Evolutionary conservation across 805 yeast genomes (phyloP).

Genomic region (Saccharomycopsis fermentans): DNA sequence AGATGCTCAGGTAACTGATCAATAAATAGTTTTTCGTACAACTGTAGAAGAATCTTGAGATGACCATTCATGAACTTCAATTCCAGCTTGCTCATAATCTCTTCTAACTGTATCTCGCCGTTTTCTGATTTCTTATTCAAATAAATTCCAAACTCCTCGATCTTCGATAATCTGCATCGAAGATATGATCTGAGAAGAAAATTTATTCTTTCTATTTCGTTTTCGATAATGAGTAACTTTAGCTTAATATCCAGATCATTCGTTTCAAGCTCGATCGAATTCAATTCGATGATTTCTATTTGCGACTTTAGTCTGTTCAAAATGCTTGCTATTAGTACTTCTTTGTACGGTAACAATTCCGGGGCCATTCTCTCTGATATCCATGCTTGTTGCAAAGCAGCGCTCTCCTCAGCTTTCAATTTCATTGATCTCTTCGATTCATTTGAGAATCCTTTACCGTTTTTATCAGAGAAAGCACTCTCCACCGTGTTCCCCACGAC

Average conservation of each 20-base stretch:
- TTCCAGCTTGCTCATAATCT: slow-evolving; percentile 50
- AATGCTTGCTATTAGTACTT: slow-evolving; percentile 45
- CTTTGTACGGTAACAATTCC: slow-evolving; percentile 70
- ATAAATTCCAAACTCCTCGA: slow-evolving; percentile 58
- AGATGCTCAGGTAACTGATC: slow-evolving; percentile 55
- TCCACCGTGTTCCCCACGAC: slow-evolving; percentile 20
- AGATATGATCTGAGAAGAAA: slow-evolving; percentile 74
- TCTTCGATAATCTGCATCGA: slow-evolving; percentile 63
- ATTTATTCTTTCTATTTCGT: slow-evolving; percentile 81
- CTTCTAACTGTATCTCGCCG: slow-evolving; percentile 25
- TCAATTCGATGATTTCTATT: slow-evolving; percentile 65
- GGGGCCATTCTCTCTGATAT: slow-evolving; percentile 79
- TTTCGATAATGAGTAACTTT: slow-evolving; percentile 75
- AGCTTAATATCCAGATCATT: slow-evolving; percentile 60
- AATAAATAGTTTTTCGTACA: slow-evolving; percentile 61
- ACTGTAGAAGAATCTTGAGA: slow-evolving; percentile 47
- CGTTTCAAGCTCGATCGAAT: slow-evolving; percentile 66
- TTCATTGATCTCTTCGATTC: slow-evolving; percentile 7
- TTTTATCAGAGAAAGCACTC: slow-evolving; percentile 19
- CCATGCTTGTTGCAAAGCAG: slow-evolving; percentile 56
- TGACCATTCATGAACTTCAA: slow-evolving; percentile 58
- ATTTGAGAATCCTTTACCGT: slow-evolving; percentile 11
- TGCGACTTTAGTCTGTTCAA: slow-evolving; percentile 53
- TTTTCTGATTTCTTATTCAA: slow-evolving; percentile 31
- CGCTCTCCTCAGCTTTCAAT: slow-evolving; percentile 30